Evolutionary conservation across 2,329 filamentous ascomycete species (phyloP).

Genomic region (Podosphaera xanthii): DNA sequence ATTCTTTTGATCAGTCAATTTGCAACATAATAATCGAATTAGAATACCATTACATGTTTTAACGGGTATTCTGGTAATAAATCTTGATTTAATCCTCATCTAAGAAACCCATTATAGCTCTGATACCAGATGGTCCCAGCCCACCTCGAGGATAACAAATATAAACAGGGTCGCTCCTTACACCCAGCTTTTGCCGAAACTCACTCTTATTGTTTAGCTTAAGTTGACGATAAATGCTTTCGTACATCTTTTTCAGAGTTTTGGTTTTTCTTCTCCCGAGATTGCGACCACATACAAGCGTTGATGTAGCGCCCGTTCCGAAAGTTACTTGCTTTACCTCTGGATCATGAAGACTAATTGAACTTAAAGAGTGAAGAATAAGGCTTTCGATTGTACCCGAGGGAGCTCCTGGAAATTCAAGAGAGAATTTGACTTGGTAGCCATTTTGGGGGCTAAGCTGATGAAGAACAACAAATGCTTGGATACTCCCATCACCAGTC

Average conservation of each 20-base stretch:
- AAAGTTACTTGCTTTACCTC: conserved; percentile 57
- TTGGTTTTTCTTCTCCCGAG: conserved; percentile 59
- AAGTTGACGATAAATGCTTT: conserved; percentile 58
- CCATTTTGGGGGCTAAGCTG: conserved; percentile 62
- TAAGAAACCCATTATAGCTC: conserved; percentile 79
- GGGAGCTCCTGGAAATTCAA: conserved; percentile 76
- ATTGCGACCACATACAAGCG: conserved; percentile 59
- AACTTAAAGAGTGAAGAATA: conserved; percentile 43
- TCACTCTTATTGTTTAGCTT: conserved; percentile 66
- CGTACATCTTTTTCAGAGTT: conserved; percentile 64
- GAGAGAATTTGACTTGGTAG: conserved; percentile 90
- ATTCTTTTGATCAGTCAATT: too few relatives aligned
- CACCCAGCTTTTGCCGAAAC: conserved; percentile 79
- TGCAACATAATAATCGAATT: too few relatives aligned
- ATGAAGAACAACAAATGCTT: conserved; percentile 59
- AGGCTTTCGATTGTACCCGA: conserved; percentile 71
- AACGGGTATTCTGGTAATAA: too few relatives aligned
- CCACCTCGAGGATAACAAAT: conserved; percentile 79
- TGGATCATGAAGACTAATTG: conserved; percentile 26
- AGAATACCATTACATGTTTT: too few relatives aligned
- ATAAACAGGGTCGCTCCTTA: conserved; percentile 61
- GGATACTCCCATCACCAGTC: conserved; percentile 47
- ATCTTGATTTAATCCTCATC: conserved; percentile 31
- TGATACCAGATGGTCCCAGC: conserved; percentile 56
- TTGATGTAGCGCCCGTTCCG: conserved; percentile 55